Evolutionary conservation across 352 stramenopile species (phyloP).

Genomic region (Phytophthora foliorum): DNA sequence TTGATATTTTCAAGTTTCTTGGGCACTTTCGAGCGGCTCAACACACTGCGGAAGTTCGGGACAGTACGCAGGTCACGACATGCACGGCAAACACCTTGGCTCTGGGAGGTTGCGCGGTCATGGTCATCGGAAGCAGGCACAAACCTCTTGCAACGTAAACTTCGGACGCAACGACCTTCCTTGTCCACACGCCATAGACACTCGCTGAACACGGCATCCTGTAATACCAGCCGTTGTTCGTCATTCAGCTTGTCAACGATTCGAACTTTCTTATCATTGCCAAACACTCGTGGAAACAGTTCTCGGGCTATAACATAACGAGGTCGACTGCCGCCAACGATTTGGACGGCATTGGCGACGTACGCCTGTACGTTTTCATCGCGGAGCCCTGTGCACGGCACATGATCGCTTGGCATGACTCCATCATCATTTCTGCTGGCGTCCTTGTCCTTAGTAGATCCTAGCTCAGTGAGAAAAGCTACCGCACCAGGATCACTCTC

Average conservation of each 20-base stretch:
- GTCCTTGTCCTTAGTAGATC: constrained; percentile 14
- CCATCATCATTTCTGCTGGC: constrained; percentile 18
- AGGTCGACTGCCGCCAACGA: constrained; percentile 79
- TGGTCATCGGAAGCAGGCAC: constrained; percentile 39
- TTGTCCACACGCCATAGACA: constrained; percentile 88
- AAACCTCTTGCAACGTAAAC: constrained; percentile 68
- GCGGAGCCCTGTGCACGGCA: constrained; percentile 71
- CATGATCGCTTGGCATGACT: constrained; percentile 42
- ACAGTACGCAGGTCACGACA: constrained; percentile 74
- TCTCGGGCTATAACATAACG: constrained; percentile 87
- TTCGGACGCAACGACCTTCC: constrained; percentile 74
- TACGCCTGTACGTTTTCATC: constrained; percentile 74
- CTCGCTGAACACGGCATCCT: constrained; percentile 83
- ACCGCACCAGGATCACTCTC: constrained; percentile 34
- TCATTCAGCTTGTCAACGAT: constrained; percentile 69
- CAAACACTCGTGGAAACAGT: constrained; percentile 72
- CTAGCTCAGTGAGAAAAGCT: constrained; percentile 40
- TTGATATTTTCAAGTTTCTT: constrained; percentile 87
- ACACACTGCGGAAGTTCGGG: constrained; percentile 80
- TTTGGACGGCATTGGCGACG: constrained; percentile 68
- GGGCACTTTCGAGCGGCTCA: constrained; percentile 73
- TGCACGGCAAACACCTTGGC: constrained; percentile 65
- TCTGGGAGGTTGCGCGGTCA: constrained; percentile 28
- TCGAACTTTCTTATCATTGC: constrained; percentile 63
- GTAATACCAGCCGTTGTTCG: constrained; percentile 62